phyloP scores from a whole-genome alignment of 2,329 filamentous ascomycete species.

The Neopestalotiopsis sp. region DNA sequence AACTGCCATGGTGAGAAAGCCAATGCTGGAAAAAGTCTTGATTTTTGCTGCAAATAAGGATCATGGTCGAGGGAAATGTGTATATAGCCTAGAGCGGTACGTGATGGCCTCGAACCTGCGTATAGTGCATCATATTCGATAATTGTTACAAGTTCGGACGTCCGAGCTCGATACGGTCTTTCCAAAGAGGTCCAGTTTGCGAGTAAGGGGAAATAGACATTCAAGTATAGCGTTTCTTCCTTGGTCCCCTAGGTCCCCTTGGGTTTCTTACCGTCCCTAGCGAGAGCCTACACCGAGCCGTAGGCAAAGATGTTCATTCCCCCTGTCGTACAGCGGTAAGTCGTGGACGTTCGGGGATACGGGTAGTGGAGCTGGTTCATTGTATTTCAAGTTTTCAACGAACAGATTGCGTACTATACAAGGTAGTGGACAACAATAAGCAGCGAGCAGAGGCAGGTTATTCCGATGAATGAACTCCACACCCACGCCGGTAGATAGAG shows the following conservation, averaged over 20 bases:
- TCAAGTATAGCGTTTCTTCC: neutral
- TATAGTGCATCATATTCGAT: neutral
- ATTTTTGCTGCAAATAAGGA: neutral
- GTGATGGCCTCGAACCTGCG: neutral
- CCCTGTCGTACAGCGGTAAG: neutral
- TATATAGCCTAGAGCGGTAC: neutral
- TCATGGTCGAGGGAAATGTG: neutral
- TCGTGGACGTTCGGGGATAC: neutral
- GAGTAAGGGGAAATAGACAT: neutral
- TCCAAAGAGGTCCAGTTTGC: constrained; percentile 1
- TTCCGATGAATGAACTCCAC: neutral
- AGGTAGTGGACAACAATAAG: neutral
- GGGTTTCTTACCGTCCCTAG: neutral
- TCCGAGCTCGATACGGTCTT: neutral
- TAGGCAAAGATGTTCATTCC: neutral
- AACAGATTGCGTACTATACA: neutral
- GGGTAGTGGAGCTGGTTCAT: neutral
- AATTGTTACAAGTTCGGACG: neutral
- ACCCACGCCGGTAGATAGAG: neutral
- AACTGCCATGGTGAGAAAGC: neutral
- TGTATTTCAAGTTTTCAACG: neutral
- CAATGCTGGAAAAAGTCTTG: neutral
- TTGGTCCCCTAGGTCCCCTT: neutral
- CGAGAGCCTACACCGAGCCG: neutral
- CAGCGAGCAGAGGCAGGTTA: neutral